Evolutionary conservation across 2,329 filamentous ascomycete genomes (phyloP), one percentile per base, ranked within the genome.

Genomic region (Colletotrichum sp.): DNA sequence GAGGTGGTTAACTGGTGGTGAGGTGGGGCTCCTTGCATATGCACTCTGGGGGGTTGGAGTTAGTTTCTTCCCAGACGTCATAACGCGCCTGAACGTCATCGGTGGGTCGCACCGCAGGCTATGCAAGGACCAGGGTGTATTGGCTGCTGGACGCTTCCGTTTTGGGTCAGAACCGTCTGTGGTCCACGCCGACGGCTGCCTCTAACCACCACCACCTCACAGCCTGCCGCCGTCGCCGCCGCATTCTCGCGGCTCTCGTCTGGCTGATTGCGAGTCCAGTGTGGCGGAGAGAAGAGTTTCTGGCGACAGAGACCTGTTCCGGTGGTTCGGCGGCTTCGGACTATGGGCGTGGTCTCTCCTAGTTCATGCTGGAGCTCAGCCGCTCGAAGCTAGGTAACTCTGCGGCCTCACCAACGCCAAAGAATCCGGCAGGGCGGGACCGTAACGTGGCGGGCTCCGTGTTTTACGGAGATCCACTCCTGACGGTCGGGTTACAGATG

Each of bases 51-150:
- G 68, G 74, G 65, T 43, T 74, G 71, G 71, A 55, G 65, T 65
- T 74, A 28, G 65, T 28, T 18, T 52, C 32, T 55, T 66, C 34
- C 48, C 36, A 74, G 65, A 76, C 74, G 74, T 76, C 74, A 76
- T 76, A 71, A 66, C 71, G 66, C 71, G 66, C 67, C 61, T 38
- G 48, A 63, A 74, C 74, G 74, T 76, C 74, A 76, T 76, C 60
- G 70, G 69, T 74, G 73, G 74, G 26, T 75, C 63, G 28, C 24
- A 30, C 48, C 67, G 66, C 74, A 76, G 32, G 64, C 38, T 26
- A n/a, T 67, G 32, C 73, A 73, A 58, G 74, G 74, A 75, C 36
- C 74, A 57, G 71, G 74, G 66, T 55, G n/a, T 24, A n/a, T 43
- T 26, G 30, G 16, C 48, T 61, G 48, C 57, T 9, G 55, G 60